Evolutionary conservation across 2,329 filamentous ascomycete species (phyloP).

Genomic region (Fusarium papillatum): DNA sequence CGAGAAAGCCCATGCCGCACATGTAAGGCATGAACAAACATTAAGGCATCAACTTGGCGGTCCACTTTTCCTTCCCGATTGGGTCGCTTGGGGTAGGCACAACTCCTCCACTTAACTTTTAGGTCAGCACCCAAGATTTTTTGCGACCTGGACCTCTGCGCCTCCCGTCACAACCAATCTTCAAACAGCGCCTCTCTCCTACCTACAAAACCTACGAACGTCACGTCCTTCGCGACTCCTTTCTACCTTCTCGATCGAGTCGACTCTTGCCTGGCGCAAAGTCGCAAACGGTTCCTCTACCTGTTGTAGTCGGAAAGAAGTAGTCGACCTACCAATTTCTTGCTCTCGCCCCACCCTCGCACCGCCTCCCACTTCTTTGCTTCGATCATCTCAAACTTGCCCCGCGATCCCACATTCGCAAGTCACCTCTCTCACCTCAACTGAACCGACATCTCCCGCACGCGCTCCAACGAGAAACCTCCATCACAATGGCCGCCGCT

Average conservation of each 20-base stretch:
- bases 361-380: constrained; percentile 39
- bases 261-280: constrained; percentile 57
- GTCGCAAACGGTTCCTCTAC: constrained; percentile 36
- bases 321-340: constrained; percentile 43
- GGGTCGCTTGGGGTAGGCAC: constrained; percentile 6
- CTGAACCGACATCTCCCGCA: constrained; percentile 18
- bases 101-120: constrained; percentile 24
- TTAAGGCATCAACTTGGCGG: background rate
- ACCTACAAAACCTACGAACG: constrained; percentile 31
- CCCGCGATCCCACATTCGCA: constrained; percentile 45
- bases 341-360: constrained; percentile 34
- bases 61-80: background rate
- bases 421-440: constrained; percentile 19
- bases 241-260: constrained; percentile 23
- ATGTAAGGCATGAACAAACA: background rate
- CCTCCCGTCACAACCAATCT: constrained; percentile 36
- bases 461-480: constrained; percentile 17
- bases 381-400: constrained; percentile 41
- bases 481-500: constrained; percentile 52
- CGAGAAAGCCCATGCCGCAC: background rate
- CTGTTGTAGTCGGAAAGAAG: constrained; percentile 37
- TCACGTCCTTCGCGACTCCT: constrained; percentile 30
- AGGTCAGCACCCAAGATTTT: constrained; percentile 44
- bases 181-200: constrained; percentile 25
- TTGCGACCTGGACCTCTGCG: constrained; percentile 34